Conservation (phyloP, 1,284 basidiomycete species). For the Fomitiporia mediterranea region DNA sequence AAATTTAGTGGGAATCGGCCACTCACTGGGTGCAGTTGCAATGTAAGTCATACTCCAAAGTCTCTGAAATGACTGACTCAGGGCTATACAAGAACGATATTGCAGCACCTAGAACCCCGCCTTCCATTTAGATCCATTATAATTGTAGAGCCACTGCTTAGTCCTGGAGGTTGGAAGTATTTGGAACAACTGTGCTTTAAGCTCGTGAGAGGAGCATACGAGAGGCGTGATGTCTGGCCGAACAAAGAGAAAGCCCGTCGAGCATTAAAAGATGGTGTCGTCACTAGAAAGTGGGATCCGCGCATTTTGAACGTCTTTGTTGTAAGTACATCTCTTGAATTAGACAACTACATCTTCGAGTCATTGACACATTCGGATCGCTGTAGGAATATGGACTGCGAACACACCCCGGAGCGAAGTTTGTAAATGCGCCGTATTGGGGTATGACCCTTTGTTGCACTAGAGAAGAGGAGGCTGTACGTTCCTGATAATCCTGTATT, state of each 20-base stretch:
- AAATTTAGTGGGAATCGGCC: constrained; percentile 53
- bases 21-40: constrained; percentile 57
- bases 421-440: constrained; percentile 29
- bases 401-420: constrained; percentile 31
- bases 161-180: constrained; percentile 39
- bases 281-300: constrained; percentile 41
- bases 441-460: constrained; percentile 49
- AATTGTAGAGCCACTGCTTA: constrained; percentile 53
- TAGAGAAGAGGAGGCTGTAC: constrained; percentile 52
- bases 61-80: constrained; percentile 18
- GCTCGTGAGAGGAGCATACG: constrained; percentile 41
- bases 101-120: constrained; percentile 41
- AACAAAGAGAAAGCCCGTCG: constrained; percentile 36
- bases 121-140: constrained; percentile 44
- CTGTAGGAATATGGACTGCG: constrained; percentile 45
- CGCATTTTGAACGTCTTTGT: constrained; percentile 44
- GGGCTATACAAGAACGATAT: constrained; percentile 39
- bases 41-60: constrained; percentile 39
- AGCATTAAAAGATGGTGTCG: constrained; percentile 32
- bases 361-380: too few relatives aligned
- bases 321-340: constrained; percentile 30
- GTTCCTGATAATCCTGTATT: constrained; percentile 17
- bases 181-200: constrained; percentile 35
- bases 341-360: background rate
- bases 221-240: constrained; percentile 46